Conservation (phyloP, 2,329 filamentous ascomycete species). For the Didymella arachidicola region DNA sequence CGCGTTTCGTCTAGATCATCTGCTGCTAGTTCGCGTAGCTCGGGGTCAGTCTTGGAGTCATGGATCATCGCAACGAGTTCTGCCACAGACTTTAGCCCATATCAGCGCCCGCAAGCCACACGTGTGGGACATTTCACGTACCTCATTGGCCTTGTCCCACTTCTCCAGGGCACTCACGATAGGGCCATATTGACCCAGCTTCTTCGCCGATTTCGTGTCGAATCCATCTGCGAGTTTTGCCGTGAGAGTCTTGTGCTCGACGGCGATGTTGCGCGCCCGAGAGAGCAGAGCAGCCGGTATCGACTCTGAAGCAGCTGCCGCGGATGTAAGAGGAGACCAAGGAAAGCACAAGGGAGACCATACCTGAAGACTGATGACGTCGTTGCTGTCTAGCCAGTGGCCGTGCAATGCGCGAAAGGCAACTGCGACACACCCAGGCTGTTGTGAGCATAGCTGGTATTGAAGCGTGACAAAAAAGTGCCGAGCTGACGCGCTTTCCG, state of each 20-base stretch:
- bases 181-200: conserved; percentile 62
- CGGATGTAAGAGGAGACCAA: conserved; percentile 17
- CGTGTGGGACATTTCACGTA: conserved; percentile 38
- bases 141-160: conserved; percentile 67
- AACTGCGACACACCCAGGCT: conserved; percentile 58
- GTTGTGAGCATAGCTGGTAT: conserved; percentile 39
- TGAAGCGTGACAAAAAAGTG: conserved; percentile 20
- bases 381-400: conserved; percentile 38
- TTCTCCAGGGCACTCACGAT: conserved; percentile 62
- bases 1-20: conserved; percentile 76
- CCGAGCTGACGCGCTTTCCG: conserved; percentile 34
- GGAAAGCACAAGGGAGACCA: background rate
- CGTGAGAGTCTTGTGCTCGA: conserved; percentile 63
- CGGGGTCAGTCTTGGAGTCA: conserved; percentile 68
- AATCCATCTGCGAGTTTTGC: conserved; percentile 62
- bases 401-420: conserved; percentile 52
- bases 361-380: conserved; percentile 42
- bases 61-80: conserved; percentile 80
- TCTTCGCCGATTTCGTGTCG: conserved; percentile 64
- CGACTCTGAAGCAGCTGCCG: conserved; percentile 37
- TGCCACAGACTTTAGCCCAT: conserved; percentile 56
- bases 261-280: conserved; percentile 62
- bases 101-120: conserved; percentile 29
- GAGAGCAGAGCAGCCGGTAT: conserved; percentile 64
- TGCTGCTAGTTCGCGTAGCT: conserved; percentile 66